Conservation (phyloP, 345 rosid species). For the Eutrema japonicum region DNA sequence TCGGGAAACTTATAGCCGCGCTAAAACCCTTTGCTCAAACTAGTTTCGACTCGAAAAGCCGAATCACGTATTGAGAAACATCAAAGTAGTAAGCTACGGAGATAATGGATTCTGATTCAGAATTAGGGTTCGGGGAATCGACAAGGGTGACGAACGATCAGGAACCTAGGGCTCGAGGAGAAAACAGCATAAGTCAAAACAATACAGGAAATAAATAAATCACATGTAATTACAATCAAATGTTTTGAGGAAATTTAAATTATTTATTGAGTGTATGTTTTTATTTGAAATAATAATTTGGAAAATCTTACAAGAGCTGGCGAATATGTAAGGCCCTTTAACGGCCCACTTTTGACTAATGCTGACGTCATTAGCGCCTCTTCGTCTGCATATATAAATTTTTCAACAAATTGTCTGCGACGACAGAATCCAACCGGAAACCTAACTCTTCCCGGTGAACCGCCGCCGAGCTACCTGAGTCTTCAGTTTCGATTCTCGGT, state of each 20-base stretch:
- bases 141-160: slow-evolving; percentile 31
- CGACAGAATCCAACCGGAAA: slow-evolving; percentile 28
- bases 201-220: not conserved
- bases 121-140: slow-evolving; percentile 33
- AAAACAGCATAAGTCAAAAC: not conserved
- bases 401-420: slow-evolving; percentile 5
- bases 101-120: slow-evolving; percentile 20
- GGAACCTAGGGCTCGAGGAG: slow-evolving; percentile 34
- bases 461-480: not conserved
- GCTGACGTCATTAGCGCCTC: slow-evolving; percentile 25
- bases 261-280: too few species aligned
- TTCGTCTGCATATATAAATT: not conserved
- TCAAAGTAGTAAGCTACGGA: not conserved
- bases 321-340: not conserved
- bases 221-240: not conserved
- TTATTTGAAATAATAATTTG: too few species aligned
- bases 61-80: slow-evolving; percentile 13
- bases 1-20: not conserved
- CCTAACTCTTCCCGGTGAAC: slow-evolving; percentile 15
- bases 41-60: not conserved
- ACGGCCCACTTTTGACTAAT: slow-evolving; percentile 28
- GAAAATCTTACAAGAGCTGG: too few species aligned
- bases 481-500: not conserved
- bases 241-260: too few species aligned
- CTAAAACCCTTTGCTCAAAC: slow-evolving; percentile 8